Percentiles rank a stretch among this genome's conserved stretches.
Evolutionary conservation across 1,284 basidiomycete species (phyloP).

Genomic region (Pulveroboletus sp.): DNA sequence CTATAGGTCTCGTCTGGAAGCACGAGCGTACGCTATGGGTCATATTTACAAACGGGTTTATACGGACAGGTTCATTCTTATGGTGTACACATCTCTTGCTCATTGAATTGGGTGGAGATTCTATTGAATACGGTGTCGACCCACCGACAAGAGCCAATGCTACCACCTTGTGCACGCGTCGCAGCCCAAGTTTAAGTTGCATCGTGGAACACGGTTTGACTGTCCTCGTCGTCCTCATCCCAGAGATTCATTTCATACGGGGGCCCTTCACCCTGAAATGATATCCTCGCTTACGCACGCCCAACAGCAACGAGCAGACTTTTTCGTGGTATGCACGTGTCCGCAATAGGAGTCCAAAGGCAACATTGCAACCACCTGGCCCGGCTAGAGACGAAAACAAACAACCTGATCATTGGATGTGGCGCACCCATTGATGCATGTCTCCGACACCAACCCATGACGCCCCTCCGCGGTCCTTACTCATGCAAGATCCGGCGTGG

Average conservation of each 20-base stretch:
- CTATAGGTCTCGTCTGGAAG: neutral
- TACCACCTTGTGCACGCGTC: slow-evolving; percentile 1
- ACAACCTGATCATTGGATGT: slow-evolving; percentile 6
- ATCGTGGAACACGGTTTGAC: slow-evolving; percentile 5
- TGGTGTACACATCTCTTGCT: neutral
- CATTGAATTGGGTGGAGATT: neutral
- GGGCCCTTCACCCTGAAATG: neutral
- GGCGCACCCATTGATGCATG: neutral
- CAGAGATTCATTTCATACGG: neutral
- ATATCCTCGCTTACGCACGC: neutral
- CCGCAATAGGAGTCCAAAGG: neutral
- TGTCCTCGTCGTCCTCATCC: neutral
- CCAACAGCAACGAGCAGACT: neutral
- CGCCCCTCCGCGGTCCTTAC: neutral
- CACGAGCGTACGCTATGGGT: neutral
- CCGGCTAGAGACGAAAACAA: neutral
- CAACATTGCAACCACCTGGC: neutral
- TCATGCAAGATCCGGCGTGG: slow-evolving; percentile 8
- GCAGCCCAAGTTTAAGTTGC: slow-evolving; percentile 1
- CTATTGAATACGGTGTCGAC: neutral
- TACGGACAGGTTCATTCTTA: slow-evolving; percentile 3
- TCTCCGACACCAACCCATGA: neutral
- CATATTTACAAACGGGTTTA: neutral
- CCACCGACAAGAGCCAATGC: slow-evolving; percentile 1
- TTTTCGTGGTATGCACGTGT: slow-evolving; percentile 7